Evolutionary conservation across 208 protist genomes (phyloP), one percentile per base, ranked within the genome.

Genomic region (Crithidia acanthocephali): DNA sequence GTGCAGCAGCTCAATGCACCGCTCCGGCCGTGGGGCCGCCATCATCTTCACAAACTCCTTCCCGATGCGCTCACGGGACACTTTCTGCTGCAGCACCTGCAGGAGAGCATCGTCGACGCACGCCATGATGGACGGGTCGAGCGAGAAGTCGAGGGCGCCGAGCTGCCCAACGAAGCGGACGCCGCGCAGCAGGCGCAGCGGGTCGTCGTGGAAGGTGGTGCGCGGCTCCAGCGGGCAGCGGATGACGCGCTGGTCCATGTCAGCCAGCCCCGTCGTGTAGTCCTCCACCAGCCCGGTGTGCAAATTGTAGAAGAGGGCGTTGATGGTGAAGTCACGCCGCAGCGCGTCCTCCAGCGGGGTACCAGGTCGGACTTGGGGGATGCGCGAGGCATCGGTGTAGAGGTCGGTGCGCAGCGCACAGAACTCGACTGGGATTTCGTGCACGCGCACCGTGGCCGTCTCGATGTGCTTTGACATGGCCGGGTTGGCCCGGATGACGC

Each of bases 301-400:
- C n/a, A 99, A 83, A 77, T 99, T 99, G 70, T 99, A 99, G 74
- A 99, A 99, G 8, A 99, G 86, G 20, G 97, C 76, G 83, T 99
- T 99, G 37, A 99, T 96, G n/a, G 98, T 99, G 68, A 99, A 98
- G 83, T 99, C 99, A 28, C 99, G 86, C 20, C 98, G 77, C 28
- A 88, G 59, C 3, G 98, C 97, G 80, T 99, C 99, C 68, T 99
- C 89, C n/a, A 82, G 28, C 23, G 91, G 83, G 0, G 88, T 93
- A n/a, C 81, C 94, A 18, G 84, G 74, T 2, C 87, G 83, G 20
- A 97, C 87, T 50, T 77, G 52, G 9, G 98, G 98, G 33, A 99
- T 99, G 61, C 98, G 84, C 11, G 83, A 94, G 27, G 93, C 82
- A 5, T 61, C 58, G 2, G 83, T 83, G 86, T 99, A 99, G 15